phyloP scores from a whole-genome alignment of 2,329 filamentous ascomycete species.

The Ceratocystis variospora region DNA sequence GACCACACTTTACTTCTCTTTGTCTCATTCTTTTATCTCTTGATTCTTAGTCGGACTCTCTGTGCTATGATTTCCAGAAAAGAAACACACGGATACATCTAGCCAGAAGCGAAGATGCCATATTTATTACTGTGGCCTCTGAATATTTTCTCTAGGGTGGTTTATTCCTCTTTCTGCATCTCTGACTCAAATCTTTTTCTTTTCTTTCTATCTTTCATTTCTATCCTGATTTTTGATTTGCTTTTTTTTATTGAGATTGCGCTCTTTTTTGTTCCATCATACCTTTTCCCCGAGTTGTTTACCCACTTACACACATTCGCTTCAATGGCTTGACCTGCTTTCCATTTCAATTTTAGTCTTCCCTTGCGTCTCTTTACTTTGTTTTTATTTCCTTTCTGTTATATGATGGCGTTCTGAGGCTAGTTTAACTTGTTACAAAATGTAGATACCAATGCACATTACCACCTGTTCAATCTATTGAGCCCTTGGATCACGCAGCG shows the following conservation, averaged over 20 bases:
- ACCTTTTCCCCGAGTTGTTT: not conserved
- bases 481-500: not conserved
- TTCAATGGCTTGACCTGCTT: constrained; percentile 2
- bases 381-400: constrained; percentile 1
- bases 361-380: constrained; percentile 9
- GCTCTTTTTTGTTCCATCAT: not conserved
- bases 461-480: not conserved
- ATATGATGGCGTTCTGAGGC: constrained; percentile 18
- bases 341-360: constrained; percentile 1
- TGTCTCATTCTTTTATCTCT: constrained; percentile 3
- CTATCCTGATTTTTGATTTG: not conserved
- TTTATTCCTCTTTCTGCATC: not conserved
- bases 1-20: not conserved
- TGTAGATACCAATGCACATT: constrained; percentile 9
- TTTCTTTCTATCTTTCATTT: not conserved
- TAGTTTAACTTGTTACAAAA: constrained; percentile 12
- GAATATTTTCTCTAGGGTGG: not conserved
- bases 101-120: not conserved
- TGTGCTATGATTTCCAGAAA: not conserved
- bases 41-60: not conserved
- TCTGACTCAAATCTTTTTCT: not conserved
- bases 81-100: not conserved
- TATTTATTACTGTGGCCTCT: not conserved
- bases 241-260: not conserved
- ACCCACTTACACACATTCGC: not conserved